Base-by-base conservation (phyloP, 495 filamentous ascomycete species). In the Podospora appendiculata region DNA sequence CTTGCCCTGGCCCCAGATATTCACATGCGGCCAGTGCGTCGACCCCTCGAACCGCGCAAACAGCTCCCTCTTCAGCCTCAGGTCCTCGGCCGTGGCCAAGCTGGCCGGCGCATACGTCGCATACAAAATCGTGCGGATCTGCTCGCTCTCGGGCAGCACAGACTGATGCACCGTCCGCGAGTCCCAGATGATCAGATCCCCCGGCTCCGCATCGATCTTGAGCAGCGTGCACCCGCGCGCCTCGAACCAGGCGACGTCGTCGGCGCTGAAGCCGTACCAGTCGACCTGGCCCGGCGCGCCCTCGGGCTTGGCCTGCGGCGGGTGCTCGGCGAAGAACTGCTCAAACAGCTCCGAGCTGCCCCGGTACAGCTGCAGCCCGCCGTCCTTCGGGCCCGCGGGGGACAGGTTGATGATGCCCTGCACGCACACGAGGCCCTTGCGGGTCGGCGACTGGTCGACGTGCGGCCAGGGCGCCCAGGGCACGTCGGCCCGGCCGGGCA, bases 351-450 rank as follows among this genome's bases (percentile, higher is more conserved):
- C 38, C 38, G 38, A 62, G 51, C 51, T 72, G 68, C 0, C 55
- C 63, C 33, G 68, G 69, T 9, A 72, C 13, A 71, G 62, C 36
- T 71, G 69, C 3, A 74, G 64, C 4, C 71, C 71, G 12, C 71
- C 71, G 47, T 78, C 74, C 6, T 71, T 57, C 14, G 71, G 67
- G 0, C 73, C 74, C 50, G 62, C 65, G 25, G 72, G 73, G 9
- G 61, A 51, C 0, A 74, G 61, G 56, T 76, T 78, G 1, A 76
- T 63, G 12, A 78, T 59, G n/a, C 72, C 74, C 52, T 78, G 74
- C 19, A 76, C 58, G 51, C 74, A 76, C 33, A 67, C 60, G 64
- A 77, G 71, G 32, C 71, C 71, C 4, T 35, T 35, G 39, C 58
- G 66, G 35, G 70, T 70, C 6, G 55, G 52, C 8, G 72, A 72